Conservation (phyloP, 495 filamentous ascomycete species). For the Elaphomyces granulatus region DNA sequence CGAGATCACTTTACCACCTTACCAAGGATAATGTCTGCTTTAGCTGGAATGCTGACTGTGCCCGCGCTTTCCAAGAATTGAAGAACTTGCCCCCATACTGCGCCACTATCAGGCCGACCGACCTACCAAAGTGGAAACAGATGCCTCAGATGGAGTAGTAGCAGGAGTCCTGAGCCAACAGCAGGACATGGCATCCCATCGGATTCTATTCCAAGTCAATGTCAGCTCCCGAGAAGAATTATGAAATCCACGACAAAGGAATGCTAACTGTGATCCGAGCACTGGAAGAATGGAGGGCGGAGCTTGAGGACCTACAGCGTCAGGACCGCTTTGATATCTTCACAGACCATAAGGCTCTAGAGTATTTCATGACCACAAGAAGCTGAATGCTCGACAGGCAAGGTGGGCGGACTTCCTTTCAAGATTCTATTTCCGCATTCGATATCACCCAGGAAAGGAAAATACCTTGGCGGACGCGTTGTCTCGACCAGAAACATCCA, state of each 20-base stretch:
- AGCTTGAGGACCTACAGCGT: conserved; percentile 8
- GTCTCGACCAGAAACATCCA: conserved; percentile 3
- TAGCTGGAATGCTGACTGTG: too few species aligned
- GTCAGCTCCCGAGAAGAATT: conserved; percentile 10
- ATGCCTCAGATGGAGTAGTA: conserved; percentile 7
- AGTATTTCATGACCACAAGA: conserved; percentile 16
- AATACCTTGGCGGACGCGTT: conserved; percentile 10
- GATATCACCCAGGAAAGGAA: conserved; percentile 4
- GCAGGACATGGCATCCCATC: conserved; percentile 4
- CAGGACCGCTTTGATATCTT: conserved; percentile 6
- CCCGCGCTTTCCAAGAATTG: too few species aligned
- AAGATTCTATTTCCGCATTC: conserved; percentile 6
- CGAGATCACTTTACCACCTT: too few species aligned
- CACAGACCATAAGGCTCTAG: conserved; percentile 12
- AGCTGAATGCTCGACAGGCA: conserved; percentile 6
- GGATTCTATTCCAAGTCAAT: conserved; percentile 16
- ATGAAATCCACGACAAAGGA: conserved; percentile 19
- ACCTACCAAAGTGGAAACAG: conserved; percentile 5
- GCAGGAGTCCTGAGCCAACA: conserved; percentile 5
- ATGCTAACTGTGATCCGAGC: conserved; percentile 11
- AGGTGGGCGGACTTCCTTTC: conserved; percentile 13
- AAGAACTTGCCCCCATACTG: conserved; percentile 3
- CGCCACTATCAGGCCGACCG: conserved; percentile 4
- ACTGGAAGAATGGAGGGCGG: conserved; percentile 16
- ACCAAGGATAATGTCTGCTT: too few species aligned